These are phyloP conservation scores for Goffeauzyma gilvescens DNA, from an alignment of 768 basidiomycete genomes.

Conservation along the genomic window DNA sequence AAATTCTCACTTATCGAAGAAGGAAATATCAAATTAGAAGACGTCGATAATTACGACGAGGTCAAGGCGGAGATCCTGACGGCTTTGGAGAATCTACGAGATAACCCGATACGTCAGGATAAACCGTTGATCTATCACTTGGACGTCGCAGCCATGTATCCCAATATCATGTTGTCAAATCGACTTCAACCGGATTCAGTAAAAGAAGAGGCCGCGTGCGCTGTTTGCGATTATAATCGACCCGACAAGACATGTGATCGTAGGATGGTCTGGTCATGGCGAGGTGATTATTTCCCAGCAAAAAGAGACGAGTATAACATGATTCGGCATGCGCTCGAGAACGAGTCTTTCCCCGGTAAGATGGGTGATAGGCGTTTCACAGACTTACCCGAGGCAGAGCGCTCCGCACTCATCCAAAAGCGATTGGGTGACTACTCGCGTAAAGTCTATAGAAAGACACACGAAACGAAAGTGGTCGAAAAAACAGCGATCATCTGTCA, in stretches of 20 bases:
- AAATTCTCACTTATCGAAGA: conserved; percentile 76
- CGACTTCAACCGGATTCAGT: conserved; percentile 95
- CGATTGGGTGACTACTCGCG: conserved; percentile 95
- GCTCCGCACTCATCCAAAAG: conserved; percentile 81
- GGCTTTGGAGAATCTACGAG: conserved; percentile 72
- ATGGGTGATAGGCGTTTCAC: conserved; percentile 58
- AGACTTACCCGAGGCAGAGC: conserved; percentile 66
- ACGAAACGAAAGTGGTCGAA: conserved; percentile 86
- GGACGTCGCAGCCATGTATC: conserved; percentile 99
- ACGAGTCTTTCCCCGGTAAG: conserved; percentile 75
- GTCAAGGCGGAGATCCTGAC: conserved; percentile 60
- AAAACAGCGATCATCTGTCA: conserved; percentile 93
- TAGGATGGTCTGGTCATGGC: conserved; percentile 90
- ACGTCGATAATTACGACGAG: conserved; percentile 86
- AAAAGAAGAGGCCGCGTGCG: conserved; percentile 87
- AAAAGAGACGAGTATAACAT: conserved; percentile 96
- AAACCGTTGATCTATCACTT: conserved; percentile 93
- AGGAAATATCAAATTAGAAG: conserved; percentile 49
- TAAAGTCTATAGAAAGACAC: conserved; percentile 95
- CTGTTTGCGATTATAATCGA: conserved; percentile 93
- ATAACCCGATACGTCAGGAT: conserved; percentile 71
- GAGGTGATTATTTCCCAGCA: conserved; percentile 95
- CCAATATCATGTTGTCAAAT: conserved; percentile 99
- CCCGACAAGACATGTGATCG: conserved; percentile 90
- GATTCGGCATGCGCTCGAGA: conserved; percentile 90